Conservation (phyloP, 805 yeast species). For the Candida easanensis region DNA sequence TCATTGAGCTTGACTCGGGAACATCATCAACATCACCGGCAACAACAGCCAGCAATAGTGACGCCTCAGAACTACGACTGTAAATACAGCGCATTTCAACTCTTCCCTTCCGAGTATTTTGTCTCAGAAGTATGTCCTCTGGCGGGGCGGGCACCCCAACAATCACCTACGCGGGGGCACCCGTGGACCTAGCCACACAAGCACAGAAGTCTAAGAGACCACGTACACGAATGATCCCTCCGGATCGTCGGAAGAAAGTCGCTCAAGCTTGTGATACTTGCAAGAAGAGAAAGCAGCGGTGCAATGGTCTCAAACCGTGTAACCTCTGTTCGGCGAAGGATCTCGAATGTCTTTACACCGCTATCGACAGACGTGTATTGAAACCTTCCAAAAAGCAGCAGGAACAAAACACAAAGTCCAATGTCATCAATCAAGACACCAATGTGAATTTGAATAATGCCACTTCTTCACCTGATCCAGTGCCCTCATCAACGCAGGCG, state of each 20-base stretch:
- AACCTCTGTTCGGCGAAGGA: slow-evolving; percentile 31
- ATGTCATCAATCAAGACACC: no score
- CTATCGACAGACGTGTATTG: slow-evolving; percentile 24
- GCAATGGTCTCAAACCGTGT: slow-evolving; percentile 35
- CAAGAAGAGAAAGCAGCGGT: slow-evolving; percentile 39
- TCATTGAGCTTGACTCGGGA: no score
- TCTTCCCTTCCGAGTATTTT: no score
- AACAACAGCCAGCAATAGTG: no score
- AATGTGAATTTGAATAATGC: neutral
- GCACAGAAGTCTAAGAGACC: slow-evolving; percentile 18
- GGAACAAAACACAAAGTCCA: no score
- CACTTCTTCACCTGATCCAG: no score
- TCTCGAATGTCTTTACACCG: slow-evolving; percentile 31
- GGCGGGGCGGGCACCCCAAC: neutral
- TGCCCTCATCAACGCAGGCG: no score
- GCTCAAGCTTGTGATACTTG: slow-evolving; percentile 48
- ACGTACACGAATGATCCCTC: slow-evolving; percentile 26
- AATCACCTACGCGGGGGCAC: slow-evolving; percentile 8
- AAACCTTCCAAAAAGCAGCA: slow-evolving; percentile 20
- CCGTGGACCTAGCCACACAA: slow-evolving; percentile 1
- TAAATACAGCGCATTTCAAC: no score
- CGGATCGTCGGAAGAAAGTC: slow-evolving; percentile 37
- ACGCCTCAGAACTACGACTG: no score
- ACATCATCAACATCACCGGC: no score
- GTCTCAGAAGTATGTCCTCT: no score